A percentile compares a stretch with the other conserved stretches of the same genome.
Conservation (phyloP, 176 grass and related monocot genomes). For the Carex scoparia region DNA sequence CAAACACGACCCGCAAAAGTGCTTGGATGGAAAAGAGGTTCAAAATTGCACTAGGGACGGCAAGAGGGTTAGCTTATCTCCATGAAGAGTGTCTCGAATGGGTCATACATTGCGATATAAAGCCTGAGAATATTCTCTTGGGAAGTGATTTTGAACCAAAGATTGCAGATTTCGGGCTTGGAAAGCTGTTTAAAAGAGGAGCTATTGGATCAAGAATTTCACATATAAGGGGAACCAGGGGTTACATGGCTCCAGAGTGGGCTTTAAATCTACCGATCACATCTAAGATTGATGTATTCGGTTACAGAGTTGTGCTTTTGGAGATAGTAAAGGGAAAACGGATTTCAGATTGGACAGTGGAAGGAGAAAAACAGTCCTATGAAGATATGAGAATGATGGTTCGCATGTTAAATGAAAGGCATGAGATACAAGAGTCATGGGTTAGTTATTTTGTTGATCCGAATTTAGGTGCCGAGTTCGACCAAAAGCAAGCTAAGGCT, state of each 20-base stretch:
- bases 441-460: background rate
- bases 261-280: constrained; percentile 25
- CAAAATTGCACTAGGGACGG: constrained; percentile 26
- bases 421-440: constrained; percentile 13
- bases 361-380: background rate
- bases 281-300: constrained; percentile 32
- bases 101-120: constrained; percentile 34
- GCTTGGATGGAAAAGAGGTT: constrained; percentile 29
- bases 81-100: constrained; percentile 35
- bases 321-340: constrained; percentile 24
- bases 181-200: constrained; percentile 22
- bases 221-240: constrained; percentile 24
- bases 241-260: constrained; percentile 37
- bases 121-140: constrained; percentile 33
- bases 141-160: constrained; percentile 34
- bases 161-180: constrained; percentile 29
- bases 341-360: constrained; percentile 20
- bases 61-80: constrained; percentile 28
- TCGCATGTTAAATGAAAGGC: background rate
- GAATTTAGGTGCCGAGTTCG: background rate
- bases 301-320: constrained; percentile 30
- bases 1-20: background rate
- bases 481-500: constrained; percentile 17
- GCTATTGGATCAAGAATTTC: constrained; percentile 13
- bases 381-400: background rate